A percentile compares a stretch with the other conserved stretches of the same genome.
These are phyloP conservation scores for Sugiyamaella boreocaroliniensis DNA, from an alignment of 805 yeast species.

Conservation along the genomic window DNA sequence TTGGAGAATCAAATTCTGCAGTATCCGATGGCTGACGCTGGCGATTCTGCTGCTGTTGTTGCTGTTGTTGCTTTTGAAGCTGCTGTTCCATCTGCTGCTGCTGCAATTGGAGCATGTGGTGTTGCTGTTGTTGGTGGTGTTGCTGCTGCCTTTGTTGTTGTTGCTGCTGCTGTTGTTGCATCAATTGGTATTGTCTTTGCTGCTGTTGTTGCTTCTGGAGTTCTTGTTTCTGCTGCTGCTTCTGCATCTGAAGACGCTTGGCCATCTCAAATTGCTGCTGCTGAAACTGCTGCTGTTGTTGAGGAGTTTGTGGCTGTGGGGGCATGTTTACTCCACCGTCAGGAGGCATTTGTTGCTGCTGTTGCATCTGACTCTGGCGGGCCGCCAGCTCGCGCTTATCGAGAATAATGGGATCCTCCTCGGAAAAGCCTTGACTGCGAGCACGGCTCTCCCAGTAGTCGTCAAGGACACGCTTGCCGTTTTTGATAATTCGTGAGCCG, in stretches of 20 bases:
- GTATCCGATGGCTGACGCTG: neutral
- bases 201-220: neutral
- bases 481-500: constrained; percentile 43
- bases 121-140: constrained; percentile 12
- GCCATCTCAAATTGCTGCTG: constrained; percentile 25
- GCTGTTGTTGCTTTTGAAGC: neutral
- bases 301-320: constrained; percentile 23
- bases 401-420: constrained; percentile 37
- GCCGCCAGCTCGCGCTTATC: constrained; percentile 23
- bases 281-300: constrained; percentile 36
- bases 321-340: no score
- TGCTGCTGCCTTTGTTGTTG: constrained; percentile 9
- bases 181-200: neutral
- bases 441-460: constrained; percentile 51
- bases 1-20: neutral
- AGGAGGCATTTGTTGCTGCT: neutral
- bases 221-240: neutral
- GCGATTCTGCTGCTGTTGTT: neutral
- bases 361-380: constrained; percentile 4
- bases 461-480: constrained; percentile 45
- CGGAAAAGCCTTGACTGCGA: constrained; percentile 38
- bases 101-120: neutral
- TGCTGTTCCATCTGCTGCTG: neutral
- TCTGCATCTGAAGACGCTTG: neutral
- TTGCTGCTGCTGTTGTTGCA: constrained; percentile 24